These are phyloP conservation scores for Xylogone sp. DNA, from an alignment of 2,329 filamentous ascomycete species.

Conservation along the genomic window DNA sequence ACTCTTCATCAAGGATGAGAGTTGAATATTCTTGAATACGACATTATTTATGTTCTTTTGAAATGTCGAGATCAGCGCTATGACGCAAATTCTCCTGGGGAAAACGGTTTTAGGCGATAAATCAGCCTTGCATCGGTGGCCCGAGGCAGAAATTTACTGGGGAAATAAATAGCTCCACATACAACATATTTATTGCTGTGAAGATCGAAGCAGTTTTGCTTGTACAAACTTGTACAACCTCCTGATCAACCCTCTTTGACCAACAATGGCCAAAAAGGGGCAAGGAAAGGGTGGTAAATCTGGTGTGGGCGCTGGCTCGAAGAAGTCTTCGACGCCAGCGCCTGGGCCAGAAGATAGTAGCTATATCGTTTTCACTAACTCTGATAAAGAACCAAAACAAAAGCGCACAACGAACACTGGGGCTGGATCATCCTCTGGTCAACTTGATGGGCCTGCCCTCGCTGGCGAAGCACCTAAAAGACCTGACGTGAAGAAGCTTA, in stretches of 20 bases:
- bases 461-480: conserved; percentile 32
- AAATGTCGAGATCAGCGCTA: not conserved
- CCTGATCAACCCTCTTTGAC: conserved; percentile 4
- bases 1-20: not conserved
- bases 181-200: no score
- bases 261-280: conserved; percentile 30
- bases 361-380: conserved; percentile 54
- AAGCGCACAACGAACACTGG: conserved; percentile 16
- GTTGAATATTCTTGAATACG: not conserved
- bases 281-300: conserved; percentile 29
- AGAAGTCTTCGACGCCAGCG: conserved; percentile 21
- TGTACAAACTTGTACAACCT: no score
- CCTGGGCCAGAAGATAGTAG: conserved; percentile 41
- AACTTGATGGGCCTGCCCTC: conserved; percentile 20
- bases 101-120: not conserved
- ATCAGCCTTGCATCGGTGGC: not conserved
- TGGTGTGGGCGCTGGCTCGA: conserved; percentile 22
- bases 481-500: conserved; percentile 71
- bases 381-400: conserved; percentile 45
- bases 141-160: not conserved
- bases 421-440: conserved; percentile 10
- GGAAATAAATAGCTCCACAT: no score
- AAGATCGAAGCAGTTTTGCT: no score
- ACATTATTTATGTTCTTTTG: not conserved
- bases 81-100: not conserved